These are phyloP conservation scores for Neurospora sp. DNA, from an alignment of 2,329 filamentous ascomycete genomes.

Conservation along the genomic window DNA sequence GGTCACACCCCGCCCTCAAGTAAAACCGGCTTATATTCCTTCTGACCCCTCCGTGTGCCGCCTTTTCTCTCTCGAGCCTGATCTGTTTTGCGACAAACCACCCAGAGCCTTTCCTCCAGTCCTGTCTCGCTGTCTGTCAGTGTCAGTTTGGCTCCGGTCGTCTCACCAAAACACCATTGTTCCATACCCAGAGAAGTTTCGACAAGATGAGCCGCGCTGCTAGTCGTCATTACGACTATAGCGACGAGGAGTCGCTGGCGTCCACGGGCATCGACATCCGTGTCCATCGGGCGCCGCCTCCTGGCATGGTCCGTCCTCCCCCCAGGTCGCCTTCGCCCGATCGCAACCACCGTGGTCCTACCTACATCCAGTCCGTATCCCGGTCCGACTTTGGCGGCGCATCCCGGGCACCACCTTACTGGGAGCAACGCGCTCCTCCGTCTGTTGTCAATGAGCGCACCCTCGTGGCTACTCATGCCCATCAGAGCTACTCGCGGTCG, in stretches of 20 bases:
- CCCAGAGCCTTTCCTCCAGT: background rate
- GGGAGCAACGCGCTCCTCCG: background rate
- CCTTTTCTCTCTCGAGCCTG: constrained; percentile 4
- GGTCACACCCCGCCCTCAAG: constrained; percentile 19
- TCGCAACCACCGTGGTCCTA: constrained; percentile 22
- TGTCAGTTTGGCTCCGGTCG: background rate
- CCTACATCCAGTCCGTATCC: constrained; percentile 33
- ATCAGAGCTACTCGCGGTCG: constrained; percentile 27
- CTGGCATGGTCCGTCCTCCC: constrained; percentile 1
- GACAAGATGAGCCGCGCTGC: background rate
- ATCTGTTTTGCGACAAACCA: background rate
- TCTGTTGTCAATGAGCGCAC: constrained; percentile 28
- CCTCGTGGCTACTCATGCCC: constrained; percentile 31
- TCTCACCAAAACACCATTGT: background rate
- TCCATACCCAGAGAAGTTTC: background rate
- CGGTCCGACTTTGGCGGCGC: background rate
- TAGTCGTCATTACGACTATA: constrained; percentile 27
- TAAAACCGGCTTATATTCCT: constrained; percentile 15
- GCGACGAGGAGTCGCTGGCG: constrained; percentile 39
- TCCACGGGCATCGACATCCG: constrained; percentile 33
- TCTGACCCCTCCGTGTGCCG: constrained; percentile 17
- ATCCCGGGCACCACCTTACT: background rate
- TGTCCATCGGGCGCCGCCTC: constrained; percentile 28
- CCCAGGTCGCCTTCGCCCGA: constrained; percentile 12
- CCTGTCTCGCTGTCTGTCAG: background rate